Base-by-base conservation (phyloP, 108 stramenopile species). In the Chaetoceros tenuissimus region DNA sequence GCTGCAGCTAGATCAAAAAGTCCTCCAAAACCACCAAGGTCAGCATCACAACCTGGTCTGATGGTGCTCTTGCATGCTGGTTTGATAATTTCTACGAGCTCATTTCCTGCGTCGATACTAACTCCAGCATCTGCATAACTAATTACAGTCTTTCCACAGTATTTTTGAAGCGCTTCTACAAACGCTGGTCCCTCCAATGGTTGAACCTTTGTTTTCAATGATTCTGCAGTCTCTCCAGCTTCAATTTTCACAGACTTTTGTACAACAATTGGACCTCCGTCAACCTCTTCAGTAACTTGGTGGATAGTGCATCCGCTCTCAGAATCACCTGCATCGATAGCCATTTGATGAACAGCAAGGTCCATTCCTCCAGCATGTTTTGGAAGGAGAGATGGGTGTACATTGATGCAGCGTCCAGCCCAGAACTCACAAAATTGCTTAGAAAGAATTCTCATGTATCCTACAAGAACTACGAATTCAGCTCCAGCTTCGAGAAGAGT, bases 311-410 rank as follows among this genome's bases (percentile, higher is more conserved):
- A 99, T 16, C 98, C 98, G 55, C 79, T 89, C 70, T 96, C 89
- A 28, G 52, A 59, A 68, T 93, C 87, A 13, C 87, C 84, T 20
- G 96, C 95, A 59, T 92, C 96, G 51, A 99, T 75, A 24, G 98
- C 98, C 26, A 94, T 96, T 68, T 94, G 88, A 68, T 99, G 98
- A 5, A 99, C 74, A 20, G 60, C 79, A 47, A 91, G 59, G 70
- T 99, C 98, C 98, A 99, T 99, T n/a, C 96, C 95, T 1, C 98
- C 98, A 34, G 96, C 95, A 74, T 96, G 94, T 56, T 89, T 90
- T 17, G 98, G 98, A 13, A 99, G 85, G 58, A 99, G 89, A 8
- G 96, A 97, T 16, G 98, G 98, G 71, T 99, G 98, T 25, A 99
- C 98, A 71, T 99, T 99, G 34, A 92, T 77, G 74, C 96, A 98